phyloP scores from a whole-genome alignment of 306 rosid species.

The Delonix regia region DNA sequence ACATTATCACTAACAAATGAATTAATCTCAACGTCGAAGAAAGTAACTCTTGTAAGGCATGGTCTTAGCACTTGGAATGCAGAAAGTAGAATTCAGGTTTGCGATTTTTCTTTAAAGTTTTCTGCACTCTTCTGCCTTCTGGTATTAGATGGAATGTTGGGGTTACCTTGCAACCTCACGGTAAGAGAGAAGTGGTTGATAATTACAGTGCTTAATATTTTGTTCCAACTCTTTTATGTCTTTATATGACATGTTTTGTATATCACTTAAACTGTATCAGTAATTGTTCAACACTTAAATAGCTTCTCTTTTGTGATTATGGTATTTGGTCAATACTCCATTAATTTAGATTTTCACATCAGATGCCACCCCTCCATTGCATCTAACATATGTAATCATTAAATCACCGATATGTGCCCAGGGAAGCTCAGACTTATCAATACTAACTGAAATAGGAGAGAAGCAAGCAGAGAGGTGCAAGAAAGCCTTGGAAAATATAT shows the following conservation, averaged over 20 bases:
- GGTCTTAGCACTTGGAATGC: conserved; percentile 83
- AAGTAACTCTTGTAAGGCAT: conserved; percentile 68
- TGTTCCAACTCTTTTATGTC: background rate
- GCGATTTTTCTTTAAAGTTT: conserved; percentile 24
- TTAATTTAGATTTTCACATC: background rate
- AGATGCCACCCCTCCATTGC: background rate
- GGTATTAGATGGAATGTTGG: background rate
- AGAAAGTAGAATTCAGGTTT: conserved; percentile 75
- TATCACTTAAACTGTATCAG: background rate
- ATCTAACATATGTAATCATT: conserved; percentile 5
- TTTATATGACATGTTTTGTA: conserved; percentile 21
- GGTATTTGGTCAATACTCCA: background rate
- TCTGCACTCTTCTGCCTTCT: background rate
- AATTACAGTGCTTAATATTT: background rate
- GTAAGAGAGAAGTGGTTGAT: background rate
- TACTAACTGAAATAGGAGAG: conserved; percentile 66
- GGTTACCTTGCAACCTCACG: background rate
- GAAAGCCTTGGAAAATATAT: conserved; percentile 56
- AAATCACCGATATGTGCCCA: conserved; percentile 32
- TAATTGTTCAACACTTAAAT: conserved; percentile 3
- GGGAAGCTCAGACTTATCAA: conserved; percentile 74
- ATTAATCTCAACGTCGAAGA: conserved; percentile 63
- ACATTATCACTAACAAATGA: conserved; percentile 60
- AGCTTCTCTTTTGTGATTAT: conserved; percentile 10
- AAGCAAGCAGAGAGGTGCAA: conserved; percentile 71